Conservation (phyloP, 257 asterid species). For the Pogostemon cablin region DNA sequence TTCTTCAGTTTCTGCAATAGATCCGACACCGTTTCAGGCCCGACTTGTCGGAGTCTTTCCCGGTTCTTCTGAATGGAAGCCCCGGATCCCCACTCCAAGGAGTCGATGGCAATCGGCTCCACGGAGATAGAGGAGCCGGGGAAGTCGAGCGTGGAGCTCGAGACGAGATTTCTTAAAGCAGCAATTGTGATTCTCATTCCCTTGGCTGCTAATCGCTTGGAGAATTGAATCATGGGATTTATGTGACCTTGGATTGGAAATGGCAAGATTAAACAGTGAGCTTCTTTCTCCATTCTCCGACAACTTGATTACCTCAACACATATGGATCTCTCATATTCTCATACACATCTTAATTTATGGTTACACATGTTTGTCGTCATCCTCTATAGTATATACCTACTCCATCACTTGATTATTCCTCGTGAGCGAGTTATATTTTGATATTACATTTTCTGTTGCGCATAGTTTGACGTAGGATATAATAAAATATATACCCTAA, state of each 20-base stretch:
- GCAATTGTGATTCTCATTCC: constrained; percentile 39
- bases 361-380: no score
- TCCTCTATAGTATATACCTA: no score
- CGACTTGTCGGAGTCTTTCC: constrained; percentile 18
- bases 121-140: constrained; percentile 17
- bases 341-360: no score
- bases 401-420: no score
- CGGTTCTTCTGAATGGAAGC: neutral
- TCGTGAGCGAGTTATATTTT: no score
- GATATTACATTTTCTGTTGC: no score
- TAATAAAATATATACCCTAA: no score
- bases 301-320: no score
- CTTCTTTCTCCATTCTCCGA: constrained; percentile 32
- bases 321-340: no score
- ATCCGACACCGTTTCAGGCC: constrained; percentile 19
- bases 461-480: no score
- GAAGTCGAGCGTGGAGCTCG: constrained; percentile 1
- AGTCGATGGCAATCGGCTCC: constrained; percentile 40
- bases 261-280: constrained; percentile 42
- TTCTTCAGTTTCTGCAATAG: constrained; percentile 27
- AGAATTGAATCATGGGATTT: constrained; percentile 48
- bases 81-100: neutral
- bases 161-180: constrained; percentile 13
- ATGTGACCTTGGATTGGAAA: constrained; percentile 49
- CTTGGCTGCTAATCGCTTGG: constrained; percentile 39